Base-by-base conservation (phyloP, 2,329 filamentous ascomycete genomes). In the Claviceps africana region DNA sequence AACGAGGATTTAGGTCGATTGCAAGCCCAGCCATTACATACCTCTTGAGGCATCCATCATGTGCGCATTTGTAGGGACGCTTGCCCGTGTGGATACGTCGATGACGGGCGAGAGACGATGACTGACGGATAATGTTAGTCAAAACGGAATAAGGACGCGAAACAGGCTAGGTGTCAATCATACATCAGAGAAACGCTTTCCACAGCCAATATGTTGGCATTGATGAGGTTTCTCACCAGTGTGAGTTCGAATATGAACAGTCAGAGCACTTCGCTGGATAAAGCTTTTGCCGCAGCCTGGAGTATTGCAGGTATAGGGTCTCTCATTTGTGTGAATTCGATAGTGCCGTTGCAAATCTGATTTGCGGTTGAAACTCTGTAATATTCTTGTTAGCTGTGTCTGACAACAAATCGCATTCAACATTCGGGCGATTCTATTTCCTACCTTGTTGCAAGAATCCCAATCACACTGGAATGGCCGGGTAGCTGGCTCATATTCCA, bases 151-250 rank as follows among this genome's bases (percentile, higher is more conserved):
- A 39, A 3, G 4, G 4, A 4, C 2, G 6, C 8, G 17, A 21
- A 44, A 4, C 21, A 19, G 2, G 15, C 7, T 3, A n/a, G 10
- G 44, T 21, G 13, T 21, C 4, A n/a, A 3, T n/a, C 79, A 58
- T 67, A 84, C 82, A 67, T 86, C 82, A 51, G 82, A 85, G 61
- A 86, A 86, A 42, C 79, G 72, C 68, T 85, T 86, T 45, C 77
- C 79, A 60, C 82, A 86, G 21, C 78, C 81, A 28, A 76, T 67
- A 57, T 83, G 77, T 61, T 81, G 75, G 60, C 83, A 86, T 59
- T 80, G 75, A 58, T 86, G 81, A 54, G 83, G 83, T 65, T 86
- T 86, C 69, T 86, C 83, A 53, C 82, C 81, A 1, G 81, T 85
- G 57, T 85, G 83, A 13, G 81, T 85, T 56, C 83, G 77, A 53